Conservation (phyloP, 495 filamentous ascomycete genomes). For the Penicillium flavigenum region DNA sequence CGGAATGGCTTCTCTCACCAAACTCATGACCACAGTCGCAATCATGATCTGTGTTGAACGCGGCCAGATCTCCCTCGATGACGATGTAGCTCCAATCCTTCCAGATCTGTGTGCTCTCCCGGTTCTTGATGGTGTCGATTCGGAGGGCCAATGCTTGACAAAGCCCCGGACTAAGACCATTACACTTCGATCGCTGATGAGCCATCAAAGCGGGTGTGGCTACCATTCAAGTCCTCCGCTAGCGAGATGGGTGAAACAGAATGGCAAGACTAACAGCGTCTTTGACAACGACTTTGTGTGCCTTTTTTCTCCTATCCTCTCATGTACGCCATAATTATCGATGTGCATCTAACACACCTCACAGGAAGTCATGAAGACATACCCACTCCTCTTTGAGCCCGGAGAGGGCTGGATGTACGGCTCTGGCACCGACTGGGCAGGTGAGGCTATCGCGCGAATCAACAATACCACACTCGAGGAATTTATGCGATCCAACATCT, state of each 20-base stretch:
- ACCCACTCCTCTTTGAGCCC: conserved; percentile 43
- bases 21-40: neutral
- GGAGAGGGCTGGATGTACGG: conserved; percentile 46
- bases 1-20: conserved; percentile 1
- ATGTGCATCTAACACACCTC: neutral
- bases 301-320: too few species aligned
- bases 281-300: conserved; percentile 3
- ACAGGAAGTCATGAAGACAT: conserved; percentile 7
- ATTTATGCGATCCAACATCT: conserved; percentile 44
- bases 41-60: conserved; percentile 1
- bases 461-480: conserved; percentile 35
- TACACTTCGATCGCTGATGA: neutral
- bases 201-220: conserved; percentile 4
- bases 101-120: neutral
- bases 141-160: neutral
- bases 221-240: neutral
- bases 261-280: conserved; percentile 5
- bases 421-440: conserved; percentile 44
- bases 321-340: neutral
- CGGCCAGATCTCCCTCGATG: conserved; percentile 1
- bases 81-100: neutral
- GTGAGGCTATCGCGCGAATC: conserved; percentile 36
- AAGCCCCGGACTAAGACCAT: conserved; percentile 1
- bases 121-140: neutral
- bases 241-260: conserved; percentile 1